A percentile compares a stretch with the other conserved stretches of the same genome.
Conservation (phyloP, 257 asterid genomes). For the Solanum medicagineum region DNA sequence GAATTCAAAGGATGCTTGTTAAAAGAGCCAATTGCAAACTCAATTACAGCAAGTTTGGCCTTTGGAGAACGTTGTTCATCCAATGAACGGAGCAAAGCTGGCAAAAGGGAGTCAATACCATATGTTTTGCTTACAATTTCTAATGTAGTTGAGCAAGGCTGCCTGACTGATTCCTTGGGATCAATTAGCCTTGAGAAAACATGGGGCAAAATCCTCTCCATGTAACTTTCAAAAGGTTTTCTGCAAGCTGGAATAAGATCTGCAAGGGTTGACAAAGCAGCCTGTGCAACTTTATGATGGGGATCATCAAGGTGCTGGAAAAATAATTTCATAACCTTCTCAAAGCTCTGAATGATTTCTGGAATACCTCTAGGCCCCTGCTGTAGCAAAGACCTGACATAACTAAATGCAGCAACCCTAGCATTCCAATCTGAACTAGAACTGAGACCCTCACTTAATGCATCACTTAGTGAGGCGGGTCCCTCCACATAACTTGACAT, state of each 20-base stretch:
- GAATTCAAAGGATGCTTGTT: slow-evolving; percentile 68
- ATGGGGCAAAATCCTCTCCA: slow-evolving; percentile 96
- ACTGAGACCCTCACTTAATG: slow-evolving; percentile 83
- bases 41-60: slow-evolving; percentile 95
- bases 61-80: slow-evolving; percentile 99
- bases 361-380: slow-evolving; percentile 93
- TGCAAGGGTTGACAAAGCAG: slow-evolving; percentile 94
- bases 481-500: slow-evolving; percentile 66
- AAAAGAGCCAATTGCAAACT: slow-evolving; percentile 84
- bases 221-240: slow-evolving; percentile 92
- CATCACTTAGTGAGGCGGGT: slow-evolving; percentile 86
- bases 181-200: slow-evolving; percentile 95
- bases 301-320: slow-evolving; percentile 99
- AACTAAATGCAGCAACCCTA: slow-evolving; percentile 89
- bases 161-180: slow-evolving; percentile 94
- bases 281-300: slow-evolving; percentile 99
- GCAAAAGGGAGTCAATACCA: slow-evolving; percentile 83
- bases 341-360: slow-evolving; percentile 91
- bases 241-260: slow-evolving; percentile 93
- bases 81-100: slow-evolving; percentile 89
- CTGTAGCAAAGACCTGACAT: slow-evolving; percentile 59
- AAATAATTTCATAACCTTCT: slow-evolving; percentile 95
- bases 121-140: slow-evolving; percentile 89
- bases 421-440: slow-evolving; percentile 97
- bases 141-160: slow-evolving; percentile 87